These are phyloP conservation scores for Clonostachys rhizophaga DNA, from an alignment of 2,329 filamentous ascomycete genomes.

Conservation along the genomic window DNA sequence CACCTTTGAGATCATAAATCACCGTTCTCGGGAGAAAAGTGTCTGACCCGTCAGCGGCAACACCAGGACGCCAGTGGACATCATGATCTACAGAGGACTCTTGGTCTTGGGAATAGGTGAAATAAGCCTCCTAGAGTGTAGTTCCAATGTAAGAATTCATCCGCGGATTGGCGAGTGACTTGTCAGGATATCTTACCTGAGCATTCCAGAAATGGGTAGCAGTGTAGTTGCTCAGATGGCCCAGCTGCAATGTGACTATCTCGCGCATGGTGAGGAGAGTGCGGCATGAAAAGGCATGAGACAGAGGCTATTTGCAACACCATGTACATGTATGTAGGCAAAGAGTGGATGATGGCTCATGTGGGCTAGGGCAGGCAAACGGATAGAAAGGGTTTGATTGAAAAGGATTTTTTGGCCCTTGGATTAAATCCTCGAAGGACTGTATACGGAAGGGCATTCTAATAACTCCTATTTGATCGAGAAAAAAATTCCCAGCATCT, in stretches of 20 bases:
- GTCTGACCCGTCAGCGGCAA: constrained; percentile 79
- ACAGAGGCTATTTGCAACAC: too few species aligned
- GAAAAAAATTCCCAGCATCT: too few species aligned
- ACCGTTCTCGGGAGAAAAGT: constrained; percentile 90
- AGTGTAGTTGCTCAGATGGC: constrained; percentile 87
- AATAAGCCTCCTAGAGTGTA: constrained; percentile 79
- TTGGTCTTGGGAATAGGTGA: constrained; percentile 67
- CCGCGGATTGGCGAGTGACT: neutral
- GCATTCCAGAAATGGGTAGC: constrained; percentile 98
- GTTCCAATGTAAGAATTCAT: neutral
- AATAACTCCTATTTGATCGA: too few species aligned
- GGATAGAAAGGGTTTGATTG: too few species aligned
- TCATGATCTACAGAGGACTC: constrained; percentile 39
- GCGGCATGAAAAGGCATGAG: too few species aligned
- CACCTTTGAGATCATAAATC: constrained; percentile 92
- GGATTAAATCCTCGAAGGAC: too few species aligned
- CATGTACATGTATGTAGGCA: too few species aligned
- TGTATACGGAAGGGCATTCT: too few species aligned
- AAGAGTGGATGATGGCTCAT: too few species aligned
- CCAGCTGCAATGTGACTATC: constrained; percentile 89
- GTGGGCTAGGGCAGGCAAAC: too few species aligned
- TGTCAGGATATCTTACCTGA: constrained; percentile 49
- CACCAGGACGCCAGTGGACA: constrained; percentile 80
- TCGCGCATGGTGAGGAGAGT: constrained; percentile 67
- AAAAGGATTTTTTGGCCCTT: too few species aligned